Evolutionary conservation across 495 filamentous ascomycete species (phyloP), one percentile per base, ranked within the genome.

Genomic region (Penicillium paxilli): DNA sequence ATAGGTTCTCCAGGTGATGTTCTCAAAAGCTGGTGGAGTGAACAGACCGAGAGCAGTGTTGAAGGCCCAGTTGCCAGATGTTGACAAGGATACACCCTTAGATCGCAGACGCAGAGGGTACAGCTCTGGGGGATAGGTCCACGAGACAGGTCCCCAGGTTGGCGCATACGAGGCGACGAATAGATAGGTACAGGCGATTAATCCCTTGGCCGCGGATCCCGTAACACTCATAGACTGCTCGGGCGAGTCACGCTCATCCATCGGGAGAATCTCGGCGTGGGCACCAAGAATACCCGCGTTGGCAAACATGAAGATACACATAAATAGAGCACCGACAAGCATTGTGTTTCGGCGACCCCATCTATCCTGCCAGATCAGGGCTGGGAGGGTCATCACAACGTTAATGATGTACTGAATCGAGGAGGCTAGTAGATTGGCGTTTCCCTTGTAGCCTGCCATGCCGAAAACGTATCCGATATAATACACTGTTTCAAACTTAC

Each of bases 41-140:
- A 91, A 91, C 60, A 87, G 85, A 10, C 84, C 83, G 16, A 91
- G 79, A 0, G 87, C 88, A 59, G 84, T 88, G 76, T 91, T 90
- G 73, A 87, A 90, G 8, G 80, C 76, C 86, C 86, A 89, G 69
- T 87, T 88, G 5, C 75, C 76, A 8, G 84, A 80, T 0, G 85
- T 87, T 20, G 78, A 68, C 11, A 89, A 66, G 19, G 84, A 83
- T 5, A 87, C 81, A 35, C 52, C 83, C 52, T 83, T 82, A 2
- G 79, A 80, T 25, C 83, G 75, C 11, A 83, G 66, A 35, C 81
- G 70, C 8, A 85, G 67, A 0, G 83, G 83, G 61, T 81, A 84
- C 12, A 86, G 77, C 57, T 86, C 82, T 4, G 82, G 75, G 0
- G 82, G 82, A 52, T 84, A 85, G 6, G 81, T 63, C 81, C 80